Base-by-base conservation (phyloP, 1,284 basidiomycete species). In the Tilletia indica region DNA sequence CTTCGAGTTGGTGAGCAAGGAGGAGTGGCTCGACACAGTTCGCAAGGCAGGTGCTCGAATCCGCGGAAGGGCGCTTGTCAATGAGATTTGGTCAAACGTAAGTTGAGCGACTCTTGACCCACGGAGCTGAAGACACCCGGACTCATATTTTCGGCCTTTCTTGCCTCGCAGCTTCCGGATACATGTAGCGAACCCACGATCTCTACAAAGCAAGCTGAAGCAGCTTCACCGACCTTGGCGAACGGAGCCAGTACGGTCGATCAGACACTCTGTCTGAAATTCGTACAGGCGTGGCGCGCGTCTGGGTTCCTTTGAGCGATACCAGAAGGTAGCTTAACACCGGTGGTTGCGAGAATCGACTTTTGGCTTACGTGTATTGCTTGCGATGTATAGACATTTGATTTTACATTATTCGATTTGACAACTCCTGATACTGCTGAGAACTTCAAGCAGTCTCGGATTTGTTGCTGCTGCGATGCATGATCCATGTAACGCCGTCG, bases 1-100 rank as follows among this genome's bases (percentile, higher is more conserved):
- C 34, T 89, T 95, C 76, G 90, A 93, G 78, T 88, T 91, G 49
- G 90, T 93, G 38, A 87, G 91, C 87, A 72, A 89, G 88, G 67
- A 85, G 82, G 72, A 87, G 86, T 80, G 90, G 89, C 80, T 89
- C n/a, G 81, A 85, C 39, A 78, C 79, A 0, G 79, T 90, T 34
- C 83, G 83, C 0, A 80, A 80, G 63, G 67, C 69, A 11, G 66
- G 68, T 14, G 31, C 66, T 16, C 25, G 38, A 25, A 64, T 73
- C 21, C 63, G 72, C 5, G 72, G 72, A 9, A 51, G 66, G 21
- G 70, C 73, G 11, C 67, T 74, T 3, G 34, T 72, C 1, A 66
- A 74, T 25, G 58, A 51, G 2, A 74, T 74, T 42, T 74, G 73
- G 73, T 31, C 25, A 8, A 39, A 56, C 25, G 47, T 74, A 58